Conservation (phyloP, 2,329 filamentous ascomycete species). For the Epichloe hybrida region DNA sequence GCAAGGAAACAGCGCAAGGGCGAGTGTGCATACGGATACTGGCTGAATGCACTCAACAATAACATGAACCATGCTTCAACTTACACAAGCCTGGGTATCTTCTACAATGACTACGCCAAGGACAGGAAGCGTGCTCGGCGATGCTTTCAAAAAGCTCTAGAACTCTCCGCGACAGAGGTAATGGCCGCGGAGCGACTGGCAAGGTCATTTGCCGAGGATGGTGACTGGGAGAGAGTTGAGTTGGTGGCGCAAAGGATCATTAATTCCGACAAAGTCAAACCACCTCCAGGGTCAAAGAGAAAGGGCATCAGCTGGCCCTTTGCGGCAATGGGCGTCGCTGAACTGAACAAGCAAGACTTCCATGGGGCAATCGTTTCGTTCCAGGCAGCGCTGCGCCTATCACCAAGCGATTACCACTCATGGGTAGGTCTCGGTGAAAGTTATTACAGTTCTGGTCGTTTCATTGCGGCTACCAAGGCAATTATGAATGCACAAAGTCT, state of each 20-base stretch:
- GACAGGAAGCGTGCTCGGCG: constrained; percentile 78
- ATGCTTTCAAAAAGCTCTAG: constrained; percentile 93
- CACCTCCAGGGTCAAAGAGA: constrained; percentile 82
- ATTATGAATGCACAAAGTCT: constrained; percentile 74
- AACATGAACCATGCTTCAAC: constrained; percentile 80
- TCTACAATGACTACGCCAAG: constrained; percentile 80
- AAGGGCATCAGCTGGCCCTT: constrained; percentile 94
- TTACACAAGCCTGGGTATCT: constrained; percentile 82
- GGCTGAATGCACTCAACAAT: constrained; percentile 70
- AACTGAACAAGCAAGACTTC: constrained; percentile 89
- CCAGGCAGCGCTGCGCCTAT: constrained; percentile 72
- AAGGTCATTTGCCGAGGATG: constrained; percentile 70
- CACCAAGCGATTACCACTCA: constrained; percentile 79
- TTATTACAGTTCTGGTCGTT: constrained; percentile 86
- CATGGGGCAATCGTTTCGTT: constrained; percentile 82
- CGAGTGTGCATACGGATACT: constrained; percentile 58
- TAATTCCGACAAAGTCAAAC: constrained; percentile 85
- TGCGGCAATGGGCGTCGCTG: constrained; percentile 82
- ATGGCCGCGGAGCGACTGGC: constrained; percentile 79
- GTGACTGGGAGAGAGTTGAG: constrained; percentile 95
- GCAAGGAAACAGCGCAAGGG: constrained; percentile 70
- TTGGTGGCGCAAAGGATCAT: constrained; percentile 81
- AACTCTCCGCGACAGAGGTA: constrained; percentile 77
- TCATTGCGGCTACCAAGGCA: constrained; percentile 86
- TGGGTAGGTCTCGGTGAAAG: constrained; percentile 97